Evolutionary conservation across 352 stramenopile genomes (phyloP), one percentile per base, ranked within the genome.

Genomic region (Phytophthora megakarya): DNA sequence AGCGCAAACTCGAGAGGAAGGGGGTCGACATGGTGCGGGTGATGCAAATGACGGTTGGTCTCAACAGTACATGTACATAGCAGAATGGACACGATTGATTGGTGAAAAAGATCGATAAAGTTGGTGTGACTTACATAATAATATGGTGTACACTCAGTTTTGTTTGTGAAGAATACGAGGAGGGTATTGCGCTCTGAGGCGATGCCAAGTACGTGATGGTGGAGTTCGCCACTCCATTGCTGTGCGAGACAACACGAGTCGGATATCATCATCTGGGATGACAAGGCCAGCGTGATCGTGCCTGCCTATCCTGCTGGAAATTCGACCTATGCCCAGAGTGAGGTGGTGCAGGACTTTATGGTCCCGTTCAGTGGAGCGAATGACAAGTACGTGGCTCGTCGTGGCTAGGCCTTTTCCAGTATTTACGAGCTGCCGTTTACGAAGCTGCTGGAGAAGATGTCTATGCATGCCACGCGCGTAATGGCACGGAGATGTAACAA

Each of bases 401-500:
- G 98, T 65, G 95, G 95, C 43, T 97, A 97, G 67, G 86, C 93
- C 59, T 86, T 93, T 19, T 93, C 96, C 50, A 92, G 80, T 48
- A 72, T 99, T 33, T 99, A 98, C 77, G 93, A 98, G 73, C 84
- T 98, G 38, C 95, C 97, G 28, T 95, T 86, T 15, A 98, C 99
- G 92, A 96, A 97, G 77, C 85, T 99, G 19, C 81, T 99, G 8
- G 97, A 99, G 61, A 98, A 98, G 74, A 98, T 98, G 61, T 99
- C 96, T 50, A 81, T 99, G 15, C 84, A 87, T 40, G 92, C 96
- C 23, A 85, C 99, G 49, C 96, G 93, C 33, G 95, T 99, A 43
- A 99, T 97, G 97, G 95, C 96, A 12, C 95, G 97, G 0, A 97
- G 99, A 76, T 77, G 89, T 61, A 93, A 92, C 67, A 95, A 97